Base-by-base conservation (phyloP, 1,284 basidiomycete species). In the Austroboletus novae-zelandiae region DNA sequence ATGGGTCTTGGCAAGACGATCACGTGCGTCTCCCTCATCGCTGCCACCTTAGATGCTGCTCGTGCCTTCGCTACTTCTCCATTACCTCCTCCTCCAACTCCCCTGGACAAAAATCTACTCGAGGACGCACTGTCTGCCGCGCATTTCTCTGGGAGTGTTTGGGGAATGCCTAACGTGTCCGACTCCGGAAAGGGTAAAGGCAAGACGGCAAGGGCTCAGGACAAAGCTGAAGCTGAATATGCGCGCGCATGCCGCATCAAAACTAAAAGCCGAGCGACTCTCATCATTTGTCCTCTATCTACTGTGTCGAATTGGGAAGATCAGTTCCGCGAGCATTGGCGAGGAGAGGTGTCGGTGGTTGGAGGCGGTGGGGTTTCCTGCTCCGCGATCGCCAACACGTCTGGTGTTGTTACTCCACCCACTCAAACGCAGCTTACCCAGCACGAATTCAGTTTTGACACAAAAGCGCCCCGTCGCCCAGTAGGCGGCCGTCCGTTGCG, bases 1-100 rank as follows among this genome's bases (percentile, higher is more conserved):
- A 96, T 98, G 95, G 97, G 97, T 60, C 81, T 99, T 13, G 97
- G 97, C 27, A 99, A 99, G 73, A 99, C 97, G 0, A 94, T 99
- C 48, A 93, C 94, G 29, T 89, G 87, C 52, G 87, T 98, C 35
- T 90, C 96, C 5, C 79, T 99, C 46, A 89, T 99, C 48, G 94
- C 94, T 4, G 81, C 89, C 18, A 98, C 96, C 3, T 74, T 91
- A 23, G 58, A 68, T 34, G 81, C 90, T 0, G 91, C 97, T 5
- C 74, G 71, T 23, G 70, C 73, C 17, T 98, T 93, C 64, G 85
- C 83, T 20, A 63, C 77, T 27, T 72, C 77, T 11, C 80, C 85
- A 2, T 60, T 88, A 37, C 72, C 76, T 9, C 61, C 59, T 4
- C 69, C 70, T 18, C 69, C 72, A 5, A 69, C 73, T 2, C 76